A percentile compares a stretch with the other conserved stretches of the same genome.
These are phyloP conservation scores for Colletotrichum nymphaeae DNA, from an alignment of 2,329 filamentous ascomycete species.

Conservation along the genomic window DNA sequence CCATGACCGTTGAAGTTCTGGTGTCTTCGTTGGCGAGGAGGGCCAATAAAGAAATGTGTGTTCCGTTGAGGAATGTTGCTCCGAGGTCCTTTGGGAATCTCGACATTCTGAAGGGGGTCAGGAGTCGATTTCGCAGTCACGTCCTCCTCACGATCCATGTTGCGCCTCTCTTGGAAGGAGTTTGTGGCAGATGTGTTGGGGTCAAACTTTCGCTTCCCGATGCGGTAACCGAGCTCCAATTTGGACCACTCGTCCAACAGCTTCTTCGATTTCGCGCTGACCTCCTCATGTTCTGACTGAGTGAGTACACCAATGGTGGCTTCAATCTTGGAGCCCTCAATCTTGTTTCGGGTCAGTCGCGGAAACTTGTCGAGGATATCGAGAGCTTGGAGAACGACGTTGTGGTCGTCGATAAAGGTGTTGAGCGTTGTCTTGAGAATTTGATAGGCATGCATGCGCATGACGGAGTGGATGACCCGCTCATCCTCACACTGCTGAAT, in stretches of 20 bases:
- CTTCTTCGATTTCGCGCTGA: conserved; percentile 76
- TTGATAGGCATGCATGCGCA: conserved; percentile 97
- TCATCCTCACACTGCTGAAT: conserved; percentile 91
- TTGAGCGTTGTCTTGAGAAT: conserved; percentile 89
- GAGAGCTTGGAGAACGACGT: conserved; percentile 89
- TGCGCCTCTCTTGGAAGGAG: conserved; percentile 73
- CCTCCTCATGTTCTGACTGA: conserved; percentile 77
- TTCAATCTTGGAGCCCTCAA: conserved; percentile 95
- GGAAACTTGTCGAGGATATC: conserved; percentile 91
- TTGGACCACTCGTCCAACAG: conserved; percentile 89
- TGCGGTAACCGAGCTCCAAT: conserved; percentile 90
- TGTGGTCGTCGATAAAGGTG: conserved; percentile 89
- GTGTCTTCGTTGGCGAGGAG: conserved; percentile 58
- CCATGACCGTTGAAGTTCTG: conserved; percentile 60
- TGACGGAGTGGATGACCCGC: conserved; percentile 85
- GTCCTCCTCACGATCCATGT: conserved; percentile 54
- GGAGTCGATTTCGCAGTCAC: conserved; percentile 45
- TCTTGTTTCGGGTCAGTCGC: conserved; percentile 94
- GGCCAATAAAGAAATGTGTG: conserved; percentile 56
- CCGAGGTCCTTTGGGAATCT: conserved; percentile 69
- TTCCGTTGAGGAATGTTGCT: conserved; percentile 69
- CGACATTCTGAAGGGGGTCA: conserved; percentile 59
- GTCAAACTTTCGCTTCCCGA: conserved; percentile 89
- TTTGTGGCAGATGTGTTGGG: conserved; percentile 67
- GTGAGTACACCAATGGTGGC: conserved; percentile 78